phyloP scores from a whole-genome alignment of 2,329 filamentous ascomycete species.

The Orbilia quercus region DNA sequence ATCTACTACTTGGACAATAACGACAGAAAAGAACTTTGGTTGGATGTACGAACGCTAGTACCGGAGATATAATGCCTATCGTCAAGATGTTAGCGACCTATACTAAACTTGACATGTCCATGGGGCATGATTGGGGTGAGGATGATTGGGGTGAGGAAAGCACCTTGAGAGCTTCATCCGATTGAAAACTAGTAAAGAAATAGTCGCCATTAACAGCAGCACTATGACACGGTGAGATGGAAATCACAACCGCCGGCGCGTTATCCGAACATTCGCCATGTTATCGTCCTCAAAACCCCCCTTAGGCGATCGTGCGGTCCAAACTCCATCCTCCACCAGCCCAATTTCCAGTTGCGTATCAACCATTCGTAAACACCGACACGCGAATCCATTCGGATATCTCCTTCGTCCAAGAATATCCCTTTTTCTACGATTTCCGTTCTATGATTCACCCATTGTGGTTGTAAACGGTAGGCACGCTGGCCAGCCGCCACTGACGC shows the following conservation, averaged over 20 bases:
- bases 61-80: slow-evolving; percentile 14
- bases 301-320: slow-evolving; percentile 18
- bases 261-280: slow-evolving; percentile 28
- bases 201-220: slow-evolving; percentile 48
- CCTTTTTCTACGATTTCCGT: slow-evolving; percentile 55
- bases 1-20: slow-evolving; percentile 29
- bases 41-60: slow-evolving; percentile 29
- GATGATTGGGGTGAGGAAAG: too few relatives aligned
- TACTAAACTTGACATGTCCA: background rate
- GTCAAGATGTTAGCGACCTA: too few relatives aligned
- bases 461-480: slow-evolving; percentile 21
- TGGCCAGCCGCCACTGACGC: slow-evolving; percentile 18
- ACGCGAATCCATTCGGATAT: slow-evolving; percentile 31
- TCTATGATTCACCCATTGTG: slow-evolving; percentile 55
- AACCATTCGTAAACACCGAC: slow-evolving; percentile 33
- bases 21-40: background rate
- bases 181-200: slow-evolving; percentile 52
- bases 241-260: slow-evolving; percentile 44
- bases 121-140: too few relatives aligned
- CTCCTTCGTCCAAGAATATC: slow-evolving; percentile 20
- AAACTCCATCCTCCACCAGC: slow-evolving; percentile 28
- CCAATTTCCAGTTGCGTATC: background rate
- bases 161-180: slow-evolving; percentile 55
- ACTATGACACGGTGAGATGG: slow-evolving; percentile 38
- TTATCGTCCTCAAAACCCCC: slow-evolving; percentile 49